Base-by-base conservation (phyloP, 495 filamentous ascomycete species). In the Penicillium paxilli region DNA sequence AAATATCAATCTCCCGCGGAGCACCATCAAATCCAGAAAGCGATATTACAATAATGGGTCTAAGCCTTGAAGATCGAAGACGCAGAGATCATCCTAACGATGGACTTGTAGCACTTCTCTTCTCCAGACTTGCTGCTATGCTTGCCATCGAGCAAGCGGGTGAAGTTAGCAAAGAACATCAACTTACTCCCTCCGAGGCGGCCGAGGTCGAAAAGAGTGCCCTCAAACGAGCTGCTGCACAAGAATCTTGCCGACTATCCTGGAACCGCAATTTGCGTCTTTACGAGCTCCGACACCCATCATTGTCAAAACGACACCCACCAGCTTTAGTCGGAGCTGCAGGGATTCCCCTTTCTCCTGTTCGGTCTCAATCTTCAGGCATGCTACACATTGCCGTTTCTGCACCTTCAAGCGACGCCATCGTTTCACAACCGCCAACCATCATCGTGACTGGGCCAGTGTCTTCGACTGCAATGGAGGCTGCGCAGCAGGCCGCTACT, bases 231-330 rank as follows among this genome's bases (percentile, higher is more conserved):
- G 83, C 86, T 17, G 88, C 87, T 4, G 84, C 85, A 45, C 80
- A 85, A 44, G 89, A 93, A 63, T 87, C 85, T 33, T 89, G 83
- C 45, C 81, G 84, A 7, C 76, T 93, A 3, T 81, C 86, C 7
- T 91, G 86, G 86, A 83, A 90, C 64, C 70, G 77, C 14, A 78
- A 83, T 47, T 75, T 74, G 45, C 64, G 74, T 45, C 79, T 78
- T 35, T 89, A 92, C 68, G 87, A 87, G 62, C 75, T 93, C 10
- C 83, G 84, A 24, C 89, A 92, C 63, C 88, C 88, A 16, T 80
- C 83, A 0, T 70, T 90, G 17, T 80, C 75, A 20, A 82, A 79
- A 80, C 57, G 68, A 78, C 58, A 72, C 71, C 68, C 71, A 66
- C 57, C 74, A 62, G 63, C 77, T 68, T 45, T 83, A 63, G 46